phyloP scores from a whole-genome alignment of 2,329 filamentous ascomycete species.

The Coniochaeta ligniaria region DNA sequence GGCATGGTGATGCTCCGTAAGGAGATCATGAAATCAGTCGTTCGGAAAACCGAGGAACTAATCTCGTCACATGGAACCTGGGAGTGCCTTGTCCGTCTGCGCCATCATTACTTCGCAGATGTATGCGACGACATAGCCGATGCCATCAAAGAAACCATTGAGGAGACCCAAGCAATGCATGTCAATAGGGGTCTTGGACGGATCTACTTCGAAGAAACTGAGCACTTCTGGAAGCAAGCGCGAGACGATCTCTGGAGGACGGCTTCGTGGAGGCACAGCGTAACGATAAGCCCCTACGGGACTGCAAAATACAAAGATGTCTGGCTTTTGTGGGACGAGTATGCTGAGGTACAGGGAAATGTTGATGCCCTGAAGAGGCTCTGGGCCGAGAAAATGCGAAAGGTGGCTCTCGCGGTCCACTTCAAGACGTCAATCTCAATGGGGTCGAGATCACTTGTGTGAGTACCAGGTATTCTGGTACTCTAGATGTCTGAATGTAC shows the following conservation, averaged over 20 bases:
- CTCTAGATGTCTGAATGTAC: too few relatives aligned
- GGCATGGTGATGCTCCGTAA: conserved; percentile 82
- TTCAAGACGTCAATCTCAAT: background rate
- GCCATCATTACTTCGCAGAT: background rate
- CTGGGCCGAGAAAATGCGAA: background rate
- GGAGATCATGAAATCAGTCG: conserved; percentile 90
- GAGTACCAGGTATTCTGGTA: background rate
- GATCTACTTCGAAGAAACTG: background rate
- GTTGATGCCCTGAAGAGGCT: background rate
- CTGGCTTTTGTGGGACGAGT: background rate
- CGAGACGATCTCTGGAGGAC: background rate
- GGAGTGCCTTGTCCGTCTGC: background rate
- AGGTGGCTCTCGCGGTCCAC: background rate
- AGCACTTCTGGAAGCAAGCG: background rate
- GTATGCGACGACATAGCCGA: background rate
- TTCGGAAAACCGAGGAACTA: conserved; percentile 51
- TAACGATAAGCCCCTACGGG: background rate
- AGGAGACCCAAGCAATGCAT: background rate
- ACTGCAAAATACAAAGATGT: background rate
- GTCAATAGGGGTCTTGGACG: background rate
- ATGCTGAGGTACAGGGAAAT: background rate
- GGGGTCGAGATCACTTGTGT: background rate
- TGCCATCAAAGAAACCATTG: background rate
- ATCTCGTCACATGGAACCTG: background rate
- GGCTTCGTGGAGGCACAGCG: background rate